Evolutionary conservation across 352 stramenopile genomes (phyloP).

Genomic region (Globisporangium iwayamae): DNA sequence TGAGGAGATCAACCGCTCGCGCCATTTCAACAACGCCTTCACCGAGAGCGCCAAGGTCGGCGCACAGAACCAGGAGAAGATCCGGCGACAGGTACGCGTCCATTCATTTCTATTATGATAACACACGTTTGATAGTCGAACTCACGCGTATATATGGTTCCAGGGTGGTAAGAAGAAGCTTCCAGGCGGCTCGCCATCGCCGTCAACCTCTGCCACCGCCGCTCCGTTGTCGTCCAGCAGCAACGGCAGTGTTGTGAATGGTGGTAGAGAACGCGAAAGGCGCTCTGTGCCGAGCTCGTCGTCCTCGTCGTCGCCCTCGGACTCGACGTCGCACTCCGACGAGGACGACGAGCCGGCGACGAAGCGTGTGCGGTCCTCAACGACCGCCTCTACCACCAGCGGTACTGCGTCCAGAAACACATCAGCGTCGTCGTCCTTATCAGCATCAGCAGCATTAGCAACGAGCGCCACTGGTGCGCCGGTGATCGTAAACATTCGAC

Average conservation of each 20-base stretch:
- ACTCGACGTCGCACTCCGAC: slow-evolving; percentile 13
- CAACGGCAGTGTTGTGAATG: background rate
- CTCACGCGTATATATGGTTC: background rate
- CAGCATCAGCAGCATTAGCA: background rate
- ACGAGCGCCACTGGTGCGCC: background rate
- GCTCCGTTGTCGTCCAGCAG: background rate
- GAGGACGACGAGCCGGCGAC: slow-evolving; percentile 1
- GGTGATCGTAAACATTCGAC: slow-evolving; percentile 44
- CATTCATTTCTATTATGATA: no score
- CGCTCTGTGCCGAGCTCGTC: background rate
- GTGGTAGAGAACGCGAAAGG: background rate
- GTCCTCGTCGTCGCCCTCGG: slow-evolving; percentile 5
- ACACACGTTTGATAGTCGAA: background rate
- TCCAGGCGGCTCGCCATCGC: background rate
- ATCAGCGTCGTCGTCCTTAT: background rate
- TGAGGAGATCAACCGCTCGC: slow-evolving; percentile 66
- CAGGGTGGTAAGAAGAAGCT: slow-evolving; percentile 16
- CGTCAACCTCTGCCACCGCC: background rate
- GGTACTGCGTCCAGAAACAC: background rate
- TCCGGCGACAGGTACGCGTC: slow-evolving; percentile 45
- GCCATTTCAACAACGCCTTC: slow-evolving; percentile 82
- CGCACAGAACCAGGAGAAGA: slow-evolving; percentile 59
- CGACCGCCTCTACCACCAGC: background rate
- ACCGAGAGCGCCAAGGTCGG: slow-evolving; percentile 73
- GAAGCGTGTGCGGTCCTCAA: slow-evolving; percentile 8